Evolutionary conservation across 192 early-diverging fungal species (phyloP).

Genomic region (Nowakowskiella sp.): DNA sequence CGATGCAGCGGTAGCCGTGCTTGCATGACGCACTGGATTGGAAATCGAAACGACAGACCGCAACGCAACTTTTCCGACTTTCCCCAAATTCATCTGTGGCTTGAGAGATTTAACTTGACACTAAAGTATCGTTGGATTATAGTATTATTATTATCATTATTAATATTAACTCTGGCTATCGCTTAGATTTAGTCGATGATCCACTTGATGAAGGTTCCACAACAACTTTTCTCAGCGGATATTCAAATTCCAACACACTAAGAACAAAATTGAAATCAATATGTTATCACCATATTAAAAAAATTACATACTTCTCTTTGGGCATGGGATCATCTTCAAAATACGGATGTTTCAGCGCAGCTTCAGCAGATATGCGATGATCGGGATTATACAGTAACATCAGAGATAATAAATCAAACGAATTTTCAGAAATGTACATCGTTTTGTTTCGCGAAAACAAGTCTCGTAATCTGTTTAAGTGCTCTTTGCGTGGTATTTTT

Average conservation of each 20-base stretch:
- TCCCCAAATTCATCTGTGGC: no score
- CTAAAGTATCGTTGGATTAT: neutral
- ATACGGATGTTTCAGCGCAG: slow-evolving; percentile 82
- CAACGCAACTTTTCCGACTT: no score
- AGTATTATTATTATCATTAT: neutral
- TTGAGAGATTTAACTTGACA: neutral
- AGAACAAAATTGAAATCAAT: neutral
- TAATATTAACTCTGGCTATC: neutral
- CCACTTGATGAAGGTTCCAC: neutral
- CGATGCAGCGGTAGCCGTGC: neutral
- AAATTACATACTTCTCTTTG: slow-evolving; percentile 18
- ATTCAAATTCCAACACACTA: neutral
- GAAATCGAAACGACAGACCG: no score
- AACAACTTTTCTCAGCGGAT: neutral
- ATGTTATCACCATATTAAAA: slow-evolving; percentile 4
- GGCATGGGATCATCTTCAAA: slow-evolving; percentile 45
- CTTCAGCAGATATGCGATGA: slow-evolving; percentile 79
- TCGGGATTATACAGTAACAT: slow-evolving; percentile 79
- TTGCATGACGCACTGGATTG: no score
- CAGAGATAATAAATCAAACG: slow-evolving; percentile 65
- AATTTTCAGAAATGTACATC: slow-evolving; percentile 44
- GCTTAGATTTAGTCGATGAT: neutral
- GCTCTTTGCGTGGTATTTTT: slow-evolving; percentile 15
- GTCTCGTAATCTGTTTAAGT: slow-evolving; percentile 10
- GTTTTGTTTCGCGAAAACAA: slow-evolving; percentile 5